Base-by-base conservation (phyloP, 169 alveolate species). In the Pseudocohnilembus persalinus region DNA sequence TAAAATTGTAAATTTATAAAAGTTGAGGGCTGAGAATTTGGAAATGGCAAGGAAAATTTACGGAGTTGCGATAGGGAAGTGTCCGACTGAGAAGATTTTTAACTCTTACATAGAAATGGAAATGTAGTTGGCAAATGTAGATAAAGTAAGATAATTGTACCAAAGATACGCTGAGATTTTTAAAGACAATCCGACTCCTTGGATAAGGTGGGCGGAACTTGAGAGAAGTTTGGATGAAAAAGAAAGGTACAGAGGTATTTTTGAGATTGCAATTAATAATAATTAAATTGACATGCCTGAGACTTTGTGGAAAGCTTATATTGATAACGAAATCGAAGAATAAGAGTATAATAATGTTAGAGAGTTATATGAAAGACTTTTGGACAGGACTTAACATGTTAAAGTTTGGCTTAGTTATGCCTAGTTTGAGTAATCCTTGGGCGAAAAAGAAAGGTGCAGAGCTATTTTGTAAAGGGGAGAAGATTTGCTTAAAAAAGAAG, bases 1-100 rank as follows among this genome's bases (percentile, higher is more conserved):
- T 31, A 28, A 16, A 68, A 30, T 1, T 32, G 25, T 29, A 0
- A 74, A 63, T 32, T 49, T 30, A 76, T 29, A 15, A 64, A 25
- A 68, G 68, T 4, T 76, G 73, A 49, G 74, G 28, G 64, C 1
- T 33, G 80, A 29, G 74, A 88, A 97, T 76, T 63, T 98, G 28
- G 95, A 95, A 31, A 92, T 92, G 85, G 97, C 98, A 29, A 89
- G 99, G 75, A 95, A 95, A 88, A 96, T 98, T 30, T 96, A 96
- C 76, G 99, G 99, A 31, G 72, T 87, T 68, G 99, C 99, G 4
- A 92, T 99, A 31, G 99, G 99, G 28, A 94, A 93, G 88, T 97
- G 98, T 73, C 97, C 98, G 34, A 97, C 95, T 88, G 92, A 93
- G 82, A 97, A 97, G 81, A 87, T 99, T 25, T 98, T 98, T 87